phyloP scores from a whole-genome alignment of 1,284 basidiomycete genomes.

The Marasmius tenuissimus region DNA sequence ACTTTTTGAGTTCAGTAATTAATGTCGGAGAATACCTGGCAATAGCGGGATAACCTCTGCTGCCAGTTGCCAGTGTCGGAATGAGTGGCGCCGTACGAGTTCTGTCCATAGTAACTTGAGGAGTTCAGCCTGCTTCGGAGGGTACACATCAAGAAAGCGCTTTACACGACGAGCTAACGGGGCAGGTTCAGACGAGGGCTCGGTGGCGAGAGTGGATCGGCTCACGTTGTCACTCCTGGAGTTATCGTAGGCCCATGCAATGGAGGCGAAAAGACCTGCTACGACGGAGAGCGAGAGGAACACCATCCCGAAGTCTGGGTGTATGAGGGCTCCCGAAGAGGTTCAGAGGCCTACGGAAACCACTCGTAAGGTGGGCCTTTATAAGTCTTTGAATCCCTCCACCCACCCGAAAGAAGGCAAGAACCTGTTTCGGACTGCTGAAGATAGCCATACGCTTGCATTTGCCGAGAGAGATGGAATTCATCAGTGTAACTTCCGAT shows the following conservation, averaged over 20 bases:
- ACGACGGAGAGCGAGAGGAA: not conserved
- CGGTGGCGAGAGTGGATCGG: not conserved
- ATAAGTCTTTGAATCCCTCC: not conserved
- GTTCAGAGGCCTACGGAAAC: not conserved
- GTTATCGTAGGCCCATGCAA: conserved; percentile 19
- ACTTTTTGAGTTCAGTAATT: not conserved
- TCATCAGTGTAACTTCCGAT: not conserved
- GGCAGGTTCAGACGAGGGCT: not conserved
- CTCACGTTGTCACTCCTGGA: conserved; percentile 34
- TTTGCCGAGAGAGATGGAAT: not conserved
- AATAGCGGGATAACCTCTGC: conserved; percentile 48
- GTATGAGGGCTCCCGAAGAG: not conserved
- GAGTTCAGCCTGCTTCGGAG: not conserved
- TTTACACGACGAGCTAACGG: conserved; percentile 32
- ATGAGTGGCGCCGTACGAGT: conserved; percentile 58
- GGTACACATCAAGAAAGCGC: not conserved
- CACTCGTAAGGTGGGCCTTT: not conserved
- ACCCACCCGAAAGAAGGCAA: not conserved
- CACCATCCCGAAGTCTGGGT: not conserved
- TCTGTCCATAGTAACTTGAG: conserved; percentile 40
- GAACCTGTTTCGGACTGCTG: not conserved
- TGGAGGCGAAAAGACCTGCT: conserved; percentile 1
- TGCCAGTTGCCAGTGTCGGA: conserved; percentile 47
- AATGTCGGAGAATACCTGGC: conserved; percentile 32
- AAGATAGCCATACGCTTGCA: not conserved